Conservation (phyloP, 106 monocot species). For the Phalaenopsis aphrodite region DNA sequence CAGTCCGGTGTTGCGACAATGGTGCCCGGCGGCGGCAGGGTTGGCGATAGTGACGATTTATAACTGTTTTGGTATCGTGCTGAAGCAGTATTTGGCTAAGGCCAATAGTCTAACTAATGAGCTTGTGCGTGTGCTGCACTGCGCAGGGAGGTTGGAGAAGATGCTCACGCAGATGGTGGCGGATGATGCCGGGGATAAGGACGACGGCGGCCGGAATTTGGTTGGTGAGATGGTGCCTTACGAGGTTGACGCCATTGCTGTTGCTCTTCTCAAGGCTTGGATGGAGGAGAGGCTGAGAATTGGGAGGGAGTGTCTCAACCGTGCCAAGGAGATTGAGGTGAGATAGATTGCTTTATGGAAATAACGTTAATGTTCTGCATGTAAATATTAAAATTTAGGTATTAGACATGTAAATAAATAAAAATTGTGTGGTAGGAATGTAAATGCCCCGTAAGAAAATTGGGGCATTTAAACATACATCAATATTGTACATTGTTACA, state of each 20-base stretch:
- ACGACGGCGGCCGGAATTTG: conserved; percentile 57
- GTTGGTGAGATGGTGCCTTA: conserved; percentile 73
- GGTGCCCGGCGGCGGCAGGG: conserved; percentile 51
- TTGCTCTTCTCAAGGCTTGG: conserved; percentile 56
- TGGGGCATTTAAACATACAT: too few species aligned
- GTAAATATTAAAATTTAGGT: too few species aligned
- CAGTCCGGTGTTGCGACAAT: conserved; percentile 51
- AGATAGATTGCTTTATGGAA: background rate
- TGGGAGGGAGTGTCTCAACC: conserved; percentile 42
- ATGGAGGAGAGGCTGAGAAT: conserved; percentile 62
- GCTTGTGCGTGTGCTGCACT: conserved; percentile 53
- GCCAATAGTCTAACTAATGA: conserved; percentile 45
- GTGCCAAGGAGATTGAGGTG: conserved; percentile 87
- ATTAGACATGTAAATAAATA: too few species aligned
- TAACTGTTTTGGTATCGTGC: conserved; percentile 49
- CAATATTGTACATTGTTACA: too few species aligned
- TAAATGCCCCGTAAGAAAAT: too few species aligned
- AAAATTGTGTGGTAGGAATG: too few species aligned
- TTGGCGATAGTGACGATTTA: conserved; percentile 67
- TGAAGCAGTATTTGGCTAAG: conserved; percentile 64
- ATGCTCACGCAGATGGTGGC: conserved; percentile 59
- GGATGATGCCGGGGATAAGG: conserved; percentile 59
- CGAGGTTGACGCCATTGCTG: conserved; percentile 58
- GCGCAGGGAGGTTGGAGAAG: conserved; percentile 75
- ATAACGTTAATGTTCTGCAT: too few species aligned